A percentile compares a stretch with the other conserved stretches of the same genome.
These are phyloP conservation scores for Pythium folliculosum DNA, from an alignment of 352 stramenopile species.

Conservation along the genomic window DNA sequence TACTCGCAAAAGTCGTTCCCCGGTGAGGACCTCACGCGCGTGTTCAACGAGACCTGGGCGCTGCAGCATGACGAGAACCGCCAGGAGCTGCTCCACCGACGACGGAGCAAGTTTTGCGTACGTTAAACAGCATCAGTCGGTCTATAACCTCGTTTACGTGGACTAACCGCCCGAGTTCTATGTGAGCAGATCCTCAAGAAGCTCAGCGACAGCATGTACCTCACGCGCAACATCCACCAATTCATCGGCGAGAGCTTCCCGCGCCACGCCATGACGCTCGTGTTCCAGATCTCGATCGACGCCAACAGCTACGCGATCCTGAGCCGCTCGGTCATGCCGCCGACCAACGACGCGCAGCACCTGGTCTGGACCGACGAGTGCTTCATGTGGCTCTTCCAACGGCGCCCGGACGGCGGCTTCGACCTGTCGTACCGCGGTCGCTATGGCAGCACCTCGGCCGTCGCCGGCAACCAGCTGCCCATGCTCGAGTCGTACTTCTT, in stretches of 20 bases:
- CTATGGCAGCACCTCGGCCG: slow-evolving; percentile 82
- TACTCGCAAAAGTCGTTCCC: slow-evolving; percentile 76
- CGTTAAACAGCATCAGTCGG: slow-evolving; percentile 20
- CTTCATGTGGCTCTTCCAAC: slow-evolving; percentile 83
- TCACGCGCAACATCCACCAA: slow-evolving; percentile 87
- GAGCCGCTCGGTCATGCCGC: slow-evolving; percentile 78
- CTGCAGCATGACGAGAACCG: slow-evolving; percentile 76
- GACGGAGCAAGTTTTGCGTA: slow-evolving; percentile 85
- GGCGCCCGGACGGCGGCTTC: slow-evolving; percentile 58
- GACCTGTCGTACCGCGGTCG: slow-evolving; percentile 75
- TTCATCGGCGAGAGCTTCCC: slow-evolving; percentile 88
- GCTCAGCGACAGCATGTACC: slow-evolving; percentile 83
- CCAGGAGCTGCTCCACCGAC: slow-evolving; percentile 70
- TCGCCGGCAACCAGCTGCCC: slow-evolving; percentile 77
- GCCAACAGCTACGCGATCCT: slow-evolving; percentile 82
- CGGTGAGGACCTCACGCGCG: slow-evolving; percentile 66
- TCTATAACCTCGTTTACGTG: not conserved
- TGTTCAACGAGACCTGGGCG: slow-evolving; percentile 81
- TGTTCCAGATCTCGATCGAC: slow-evolving; percentile 83
- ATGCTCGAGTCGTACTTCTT: slow-evolving; percentile 88
- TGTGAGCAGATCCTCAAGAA: slow-evolving; percentile 73
- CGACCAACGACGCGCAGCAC: slow-evolving; percentile 80
- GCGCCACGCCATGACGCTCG: slow-evolving; percentile 79
- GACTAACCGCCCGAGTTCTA: too few species aligned
- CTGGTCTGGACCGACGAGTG: slow-evolving; percentile 88